Conservation (phyloP, 495 filamentous ascomycete genomes). For the Patellaria atrata region DNA sequence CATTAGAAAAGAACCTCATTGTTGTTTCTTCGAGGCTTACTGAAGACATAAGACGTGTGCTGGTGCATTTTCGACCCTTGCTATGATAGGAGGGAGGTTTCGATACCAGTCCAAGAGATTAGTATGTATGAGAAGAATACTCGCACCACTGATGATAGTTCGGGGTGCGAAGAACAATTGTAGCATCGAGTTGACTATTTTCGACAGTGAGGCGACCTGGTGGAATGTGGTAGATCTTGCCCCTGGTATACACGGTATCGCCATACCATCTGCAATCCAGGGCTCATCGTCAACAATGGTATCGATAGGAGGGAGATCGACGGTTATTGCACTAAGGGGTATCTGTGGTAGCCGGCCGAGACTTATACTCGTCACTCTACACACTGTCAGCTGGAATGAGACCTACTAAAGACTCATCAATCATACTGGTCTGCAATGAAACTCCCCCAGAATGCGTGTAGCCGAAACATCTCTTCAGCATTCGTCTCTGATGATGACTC, state of each 20-base stretch:
- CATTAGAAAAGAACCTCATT: constrained; percentile 2
- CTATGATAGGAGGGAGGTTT: constrained; percentile 2
- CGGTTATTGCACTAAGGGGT: constrained; percentile 7
- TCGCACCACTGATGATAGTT: constrained; percentile 8
- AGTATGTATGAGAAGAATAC: constrained; percentile 7
- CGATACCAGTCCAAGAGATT: constrained; percentile 9
- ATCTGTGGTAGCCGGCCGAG: constrained; percentile 13
- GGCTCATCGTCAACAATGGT: constrained; percentile 4
- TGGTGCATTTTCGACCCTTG: constrained; percentile 5
- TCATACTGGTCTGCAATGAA: constrained; percentile 16
- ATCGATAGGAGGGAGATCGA: constrained; percentile 10
- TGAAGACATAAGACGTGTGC: constrained; percentile 12
- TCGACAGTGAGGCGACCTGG: constrained; percentile 9
- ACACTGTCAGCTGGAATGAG: background rate
- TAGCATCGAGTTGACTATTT: constrained; percentile 16
- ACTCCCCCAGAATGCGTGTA: constrained; percentile 15
- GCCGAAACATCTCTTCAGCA: constrained; percentile 4
- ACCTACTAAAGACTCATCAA: background rate
- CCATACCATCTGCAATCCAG: constrained; percentile 6
- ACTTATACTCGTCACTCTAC: constrained; percentile 13
- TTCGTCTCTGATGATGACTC: constrained; percentile 1
- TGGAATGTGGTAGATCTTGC: constrained; percentile 9
- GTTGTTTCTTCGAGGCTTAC: constrained; percentile 4
- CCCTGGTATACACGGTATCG: constrained; percentile 1
- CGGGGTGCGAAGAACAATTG: constrained; percentile 13